Conservation (phyloP, 2,329 filamentous ascomycete genomes). For the Fusarium sp. region DNA sequence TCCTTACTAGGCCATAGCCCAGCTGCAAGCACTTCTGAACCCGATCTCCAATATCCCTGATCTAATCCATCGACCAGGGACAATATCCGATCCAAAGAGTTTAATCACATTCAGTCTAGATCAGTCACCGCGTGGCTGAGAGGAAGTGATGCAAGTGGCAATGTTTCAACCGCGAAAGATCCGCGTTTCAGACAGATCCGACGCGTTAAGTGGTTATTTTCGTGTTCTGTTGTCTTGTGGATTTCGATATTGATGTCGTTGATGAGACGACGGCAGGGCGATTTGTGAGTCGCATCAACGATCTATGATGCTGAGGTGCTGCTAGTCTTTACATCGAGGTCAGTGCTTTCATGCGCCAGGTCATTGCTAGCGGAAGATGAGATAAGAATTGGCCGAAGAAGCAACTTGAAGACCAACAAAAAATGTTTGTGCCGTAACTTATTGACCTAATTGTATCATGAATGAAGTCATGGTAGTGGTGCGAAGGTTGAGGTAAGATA, state of each 20-base stretch:
- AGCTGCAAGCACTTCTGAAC: conserved; percentile 23
- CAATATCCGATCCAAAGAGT: conserved; percentile 21
- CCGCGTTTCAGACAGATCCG: not conserved
- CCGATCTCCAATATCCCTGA: conserved; percentile 20
- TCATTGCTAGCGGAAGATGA: not conserved
- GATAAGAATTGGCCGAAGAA: not conserved
- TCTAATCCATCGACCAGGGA: not conserved
- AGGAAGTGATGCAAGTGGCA: conserved; percentile 27
- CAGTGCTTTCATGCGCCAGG: conserved; percentile 1
- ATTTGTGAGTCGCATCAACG: not conserved
- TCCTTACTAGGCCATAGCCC: not conserved
- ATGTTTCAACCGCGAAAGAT: conserved; percentile 4
- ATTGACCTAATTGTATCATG: conserved; percentile 10
- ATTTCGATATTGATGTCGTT: conserved; percentile 15
- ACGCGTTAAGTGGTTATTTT: conserved; percentile 8
- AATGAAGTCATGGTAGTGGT: conserved; percentile 15
- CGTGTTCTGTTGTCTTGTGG: not conserved
- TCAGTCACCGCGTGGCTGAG: conserved; percentile 27
- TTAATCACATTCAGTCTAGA: conserved; percentile 15
- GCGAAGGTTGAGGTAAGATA: not conserved
- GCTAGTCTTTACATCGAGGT: conserved; percentile 18
- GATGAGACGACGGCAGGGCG: conserved; percentile 20
- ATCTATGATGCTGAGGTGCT: conserved; percentile 29
- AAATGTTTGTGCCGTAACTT: not conserved
- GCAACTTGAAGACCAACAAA: conserved; percentile 4